Percentiles rank a stretch among this genome's conserved stretches.
Conservation (phyloP, 2,329 filamentous ascomycete genomes). For the Fusarium nisikadoi region DNA sequence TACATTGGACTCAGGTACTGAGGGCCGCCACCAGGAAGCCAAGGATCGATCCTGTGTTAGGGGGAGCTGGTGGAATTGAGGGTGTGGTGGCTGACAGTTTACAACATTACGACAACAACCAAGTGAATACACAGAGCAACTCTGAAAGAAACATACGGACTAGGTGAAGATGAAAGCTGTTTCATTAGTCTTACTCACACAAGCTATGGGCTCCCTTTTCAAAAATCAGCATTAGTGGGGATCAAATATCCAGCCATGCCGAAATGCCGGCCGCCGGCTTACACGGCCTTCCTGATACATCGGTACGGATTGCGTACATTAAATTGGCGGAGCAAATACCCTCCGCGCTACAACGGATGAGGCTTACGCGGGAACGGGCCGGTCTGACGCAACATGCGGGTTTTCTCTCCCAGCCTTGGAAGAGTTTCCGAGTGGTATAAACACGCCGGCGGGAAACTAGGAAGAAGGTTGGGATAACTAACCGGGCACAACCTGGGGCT, state of each 20-base stretch:
- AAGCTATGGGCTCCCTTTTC: background rate
- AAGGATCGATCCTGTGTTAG: background rate
- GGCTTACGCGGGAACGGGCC: constrained; percentile 25
- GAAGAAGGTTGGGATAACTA: background rate
- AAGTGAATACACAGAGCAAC: background rate
- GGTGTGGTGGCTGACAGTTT: background rate
- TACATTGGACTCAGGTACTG: background rate
- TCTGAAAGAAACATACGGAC: background rate
- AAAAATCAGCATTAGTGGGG: background rate
- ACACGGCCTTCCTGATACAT: background rate
- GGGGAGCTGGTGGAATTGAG: background rate
- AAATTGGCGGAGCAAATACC: background rate
- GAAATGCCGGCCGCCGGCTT: background rate
- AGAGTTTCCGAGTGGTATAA: constrained; percentile 11
- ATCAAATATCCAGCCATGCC: background rate
- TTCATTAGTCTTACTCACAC: background rate
- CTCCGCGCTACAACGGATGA: constrained; percentile 3
- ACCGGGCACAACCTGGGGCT: constrained; percentile 1
- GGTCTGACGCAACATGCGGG: constrained; percentile 13
- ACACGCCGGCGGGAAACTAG: background rate
- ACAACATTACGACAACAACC: background rate
- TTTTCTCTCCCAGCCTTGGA: background rate
- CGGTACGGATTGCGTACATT: background rate
- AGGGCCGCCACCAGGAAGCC: background rate
- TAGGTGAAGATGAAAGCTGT: background rate